phyloP scores from a whole-genome alignment of 1,284 basidiomycete species.

The Ganoderma lingzhi region DNA sequence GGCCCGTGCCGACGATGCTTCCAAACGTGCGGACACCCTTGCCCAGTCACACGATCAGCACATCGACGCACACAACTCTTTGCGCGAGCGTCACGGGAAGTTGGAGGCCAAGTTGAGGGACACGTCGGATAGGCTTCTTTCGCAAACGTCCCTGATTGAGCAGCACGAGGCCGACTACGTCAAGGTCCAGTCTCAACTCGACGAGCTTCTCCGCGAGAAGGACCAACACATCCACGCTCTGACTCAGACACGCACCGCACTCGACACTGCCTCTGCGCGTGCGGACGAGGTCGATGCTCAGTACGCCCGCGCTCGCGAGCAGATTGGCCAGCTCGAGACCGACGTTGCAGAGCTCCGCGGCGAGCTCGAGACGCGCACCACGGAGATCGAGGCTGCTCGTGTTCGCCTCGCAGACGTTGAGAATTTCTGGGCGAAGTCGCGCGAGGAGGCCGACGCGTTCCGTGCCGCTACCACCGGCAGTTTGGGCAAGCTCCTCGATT shows the following conservation, averaged over 20 bases:
- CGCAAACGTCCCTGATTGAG: conserved; percentile 79
- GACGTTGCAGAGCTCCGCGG: conserved; percentile 81
- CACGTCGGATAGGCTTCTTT: conserved; percentile 78
- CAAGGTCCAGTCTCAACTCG: conserved; percentile 71
- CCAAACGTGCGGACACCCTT: conserved; percentile 83
- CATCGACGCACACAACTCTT: conserved; percentile 73
- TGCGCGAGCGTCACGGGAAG: conserved; percentile 72
- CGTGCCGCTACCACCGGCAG: conserved; percentile 84
- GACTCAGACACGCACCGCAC: conserved; percentile 84
- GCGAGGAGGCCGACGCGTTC: conserved; percentile 90
- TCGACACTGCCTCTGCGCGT: conserved; percentile 81
- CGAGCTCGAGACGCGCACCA: conserved; percentile 77
- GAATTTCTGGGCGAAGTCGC: conserved; percentile 86
- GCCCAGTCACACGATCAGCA: conserved; percentile 82
- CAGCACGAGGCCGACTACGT: conserved; percentile 85
- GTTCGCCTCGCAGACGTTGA: conserved; percentile 78
- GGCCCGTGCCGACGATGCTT: conserved; percentile 82
- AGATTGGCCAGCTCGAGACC: conserved; percentile 72
- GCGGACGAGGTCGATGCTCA: conserved; percentile 84
- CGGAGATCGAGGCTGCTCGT: conserved; percentile 78
- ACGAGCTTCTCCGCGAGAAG: conserved; percentile 71
- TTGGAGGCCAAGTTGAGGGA: conserved; percentile 82
- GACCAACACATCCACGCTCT: conserved; percentile 89
- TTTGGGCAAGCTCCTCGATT: conserved; percentile 86
- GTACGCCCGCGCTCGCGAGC: conserved; percentile 73